Conservation (phyloP, 1,284 basidiomycete species). For the Marasmius fiardii region DNA sequence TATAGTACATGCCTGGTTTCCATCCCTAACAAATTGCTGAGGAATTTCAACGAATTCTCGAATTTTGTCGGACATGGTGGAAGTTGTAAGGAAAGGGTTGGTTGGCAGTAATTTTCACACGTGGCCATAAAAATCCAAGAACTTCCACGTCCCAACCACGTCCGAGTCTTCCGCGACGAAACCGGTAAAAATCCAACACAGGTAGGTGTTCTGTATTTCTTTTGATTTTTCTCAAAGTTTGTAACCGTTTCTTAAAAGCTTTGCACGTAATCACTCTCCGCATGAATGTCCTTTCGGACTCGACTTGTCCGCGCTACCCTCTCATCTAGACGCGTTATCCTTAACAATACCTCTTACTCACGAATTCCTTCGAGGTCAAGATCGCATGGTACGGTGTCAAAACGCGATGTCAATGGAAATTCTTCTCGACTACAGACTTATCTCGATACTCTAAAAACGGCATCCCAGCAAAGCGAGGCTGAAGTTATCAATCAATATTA, state of each 20-base stretch:
- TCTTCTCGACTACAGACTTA: slow-evolving; percentile 13
- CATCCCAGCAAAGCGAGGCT: slow-evolving; percentile 21
- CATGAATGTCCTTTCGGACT: slow-evolving; percentile 54
- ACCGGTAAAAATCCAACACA: background rate
- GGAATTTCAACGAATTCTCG: slow-evolving; percentile 91
- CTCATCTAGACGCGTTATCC: slow-evolving; percentile 7
- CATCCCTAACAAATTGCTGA: slow-evolving; percentile 90
- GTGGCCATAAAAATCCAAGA: background rate
- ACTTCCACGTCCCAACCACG: slow-evolving; percentile 6
- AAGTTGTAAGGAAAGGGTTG: slow-evolving; percentile 19
- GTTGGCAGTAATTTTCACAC: slow-evolving; percentile 21
- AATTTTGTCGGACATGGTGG: slow-evolving; percentile 84
- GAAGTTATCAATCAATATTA: slow-evolving; percentile 34
- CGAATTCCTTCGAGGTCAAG: background rate
- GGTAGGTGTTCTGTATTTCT: background rate
- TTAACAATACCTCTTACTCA: slow-evolving; percentile 1
- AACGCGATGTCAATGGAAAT: background rate
- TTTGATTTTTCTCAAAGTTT: background rate
- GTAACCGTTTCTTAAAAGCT: background rate
- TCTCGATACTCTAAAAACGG: slow-evolving; percentile 10
- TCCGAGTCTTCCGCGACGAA: background rate
- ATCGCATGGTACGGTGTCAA: background rate
- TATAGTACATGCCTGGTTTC: slow-evolving; percentile 74
- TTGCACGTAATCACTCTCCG: no score
- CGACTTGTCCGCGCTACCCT: slow-evolving; percentile 31